These are phyloP conservation scores for Canavalia ensiformis DNA, from an alignment of 306 rosid genomes.

Conservation along the genomic window DNA sequence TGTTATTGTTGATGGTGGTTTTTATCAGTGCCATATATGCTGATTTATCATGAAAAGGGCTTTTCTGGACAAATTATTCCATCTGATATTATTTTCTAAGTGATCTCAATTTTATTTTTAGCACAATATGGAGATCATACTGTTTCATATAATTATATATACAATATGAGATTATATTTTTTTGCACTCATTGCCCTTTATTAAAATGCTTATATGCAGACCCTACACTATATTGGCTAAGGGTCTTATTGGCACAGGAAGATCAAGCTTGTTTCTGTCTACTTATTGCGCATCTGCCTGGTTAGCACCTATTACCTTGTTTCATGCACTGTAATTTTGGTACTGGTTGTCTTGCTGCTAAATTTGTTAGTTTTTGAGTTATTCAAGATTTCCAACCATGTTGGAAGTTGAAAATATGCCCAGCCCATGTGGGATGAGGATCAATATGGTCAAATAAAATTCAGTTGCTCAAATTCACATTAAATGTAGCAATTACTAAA, in stretches of 20 bases:
- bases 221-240: constrained; percentile 73
- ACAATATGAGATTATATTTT: constrained; percentile 21
- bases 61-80: constrained; percentile 38
- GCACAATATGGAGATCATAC: constrained; percentile 24
- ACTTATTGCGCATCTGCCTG: constrained; percentile 92
- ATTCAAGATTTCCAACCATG: constrained; percentile 17
- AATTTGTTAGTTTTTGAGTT: constrained; percentile 12
- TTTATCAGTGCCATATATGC: constrained; percentile 25
- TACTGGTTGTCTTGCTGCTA: constrained; percentile 29
- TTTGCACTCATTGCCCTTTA: constrained; percentile 22
- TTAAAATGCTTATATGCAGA: constrained; percentile 63
- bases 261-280: constrained; percentile 97
- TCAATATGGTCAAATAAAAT: constrained; percentile 20
- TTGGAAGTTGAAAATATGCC: constrained; percentile 10
- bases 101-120: constrained; percentile 30
- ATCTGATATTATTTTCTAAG: constrained; percentile 36
- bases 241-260: constrained; percentile 88
- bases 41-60: constrained; percentile 33
- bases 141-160: constrained; percentile 15
- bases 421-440: not conserved
- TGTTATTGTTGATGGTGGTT: constrained; percentile 14
- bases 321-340: constrained; percentile 22
- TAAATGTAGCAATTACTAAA: constrained; percentile 2
- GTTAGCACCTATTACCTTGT: constrained; percentile 57
- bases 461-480: constrained; percentile 10